Evolutionary conservation across 805 yeast genomes (phyloP).

Genomic region (Millerozyma acaciae): DNA sequence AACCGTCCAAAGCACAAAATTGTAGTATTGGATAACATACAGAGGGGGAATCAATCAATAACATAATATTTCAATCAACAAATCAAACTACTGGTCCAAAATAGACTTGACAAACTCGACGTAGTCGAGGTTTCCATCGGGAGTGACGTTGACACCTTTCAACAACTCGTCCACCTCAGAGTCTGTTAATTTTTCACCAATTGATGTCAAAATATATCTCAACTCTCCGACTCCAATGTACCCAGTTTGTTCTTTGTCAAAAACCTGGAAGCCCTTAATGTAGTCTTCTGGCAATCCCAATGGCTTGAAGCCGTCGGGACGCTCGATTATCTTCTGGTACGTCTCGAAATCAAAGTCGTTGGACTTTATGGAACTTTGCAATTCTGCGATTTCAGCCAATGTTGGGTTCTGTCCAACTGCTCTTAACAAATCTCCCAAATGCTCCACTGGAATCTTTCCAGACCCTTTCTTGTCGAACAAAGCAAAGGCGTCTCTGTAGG

Average conservation of each 20-base stretch:
- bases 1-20: too few relatives aligned
- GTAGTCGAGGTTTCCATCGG: slow-evolving; percentile 93
- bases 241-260: slow-evolving; percentile 94
- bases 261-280: slow-evolving; percentile 89
- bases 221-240: slow-evolving; percentile 96
- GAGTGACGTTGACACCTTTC: slow-evolving; percentile 90
- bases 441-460: slow-evolving; percentile 79
- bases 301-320: slow-evolving; percentile 86
- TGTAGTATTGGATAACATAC: too few relatives aligned
- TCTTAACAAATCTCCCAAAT: slow-evolving; percentile 88
- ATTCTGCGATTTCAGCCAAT: slow-evolving; percentile 69
- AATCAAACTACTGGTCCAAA: slow-evolving; percentile 80
- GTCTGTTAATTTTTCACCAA: slow-evolving; percentile 90
- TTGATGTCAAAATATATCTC: slow-evolving; percentile 88
- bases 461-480: slow-evolving; percentile 95
- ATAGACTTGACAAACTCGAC: slow-evolving; percentile 92
- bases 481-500: slow-evolving; percentile 89
- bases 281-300: slow-evolving; percentile 89
- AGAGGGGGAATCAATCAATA: too few relatives aligned
- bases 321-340: slow-evolving; percentile 69
- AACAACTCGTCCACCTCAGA: slow-evolving; percentile 92
- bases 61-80: too few relatives aligned
- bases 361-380: slow-evolving; percentile 42
- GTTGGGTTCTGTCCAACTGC: slow-evolving; percentile 99
- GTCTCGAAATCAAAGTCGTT: slow-evolving; percentile 68